Conservation (phyloP, 176 grass and related monocot species). For the Luzula sylvatica region DNA sequence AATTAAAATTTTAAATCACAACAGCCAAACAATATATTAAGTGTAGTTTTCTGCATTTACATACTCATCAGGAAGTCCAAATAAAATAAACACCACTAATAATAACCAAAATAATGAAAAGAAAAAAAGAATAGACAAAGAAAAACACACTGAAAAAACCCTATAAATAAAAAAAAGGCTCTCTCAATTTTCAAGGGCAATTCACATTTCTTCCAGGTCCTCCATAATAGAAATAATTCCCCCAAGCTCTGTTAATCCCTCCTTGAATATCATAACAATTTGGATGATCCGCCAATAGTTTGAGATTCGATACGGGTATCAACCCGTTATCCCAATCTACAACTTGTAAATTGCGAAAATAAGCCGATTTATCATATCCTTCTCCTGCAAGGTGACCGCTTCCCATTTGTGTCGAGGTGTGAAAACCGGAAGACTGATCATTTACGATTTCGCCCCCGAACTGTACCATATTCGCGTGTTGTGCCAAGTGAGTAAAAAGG, state of each 20-base stretch:
- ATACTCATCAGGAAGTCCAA: slow-evolving; percentile 5
- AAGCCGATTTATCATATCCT: slow-evolving; percentile 61
- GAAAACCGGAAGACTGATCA: slow-evolving; percentile 30
- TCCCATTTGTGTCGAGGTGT: slow-evolving; percentile 89
- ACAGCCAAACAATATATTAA: slow-evolving; percentile 13
- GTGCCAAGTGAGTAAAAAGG: slow-evolving; percentile 69
- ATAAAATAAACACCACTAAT: slow-evolving; percentile 14
- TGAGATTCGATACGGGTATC: slow-evolving; percentile 44
- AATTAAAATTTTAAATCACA: too few species aligned
- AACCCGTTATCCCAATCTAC: slow-evolving; percentile 90
- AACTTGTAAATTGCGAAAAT: slow-evolving; percentile 68
- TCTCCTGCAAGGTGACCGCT: slow-evolving; percentile 62
- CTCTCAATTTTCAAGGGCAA: slow-evolving; percentile 36
- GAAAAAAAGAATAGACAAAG: background rate
- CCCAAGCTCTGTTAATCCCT: slow-evolving; percentile 50
- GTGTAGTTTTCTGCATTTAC: slow-evolving; percentile 22
- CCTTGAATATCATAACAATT: slow-evolving; percentile 67
- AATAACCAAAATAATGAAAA: slow-evolving; percentile 18
- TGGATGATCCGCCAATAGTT: slow-evolving; percentile 61
- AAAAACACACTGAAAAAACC: slow-evolving; percentile 4
- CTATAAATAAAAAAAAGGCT: slow-evolving; percentile 10
- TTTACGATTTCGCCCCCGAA: slow-evolving; percentile 82
- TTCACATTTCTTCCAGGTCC: slow-evolving; percentile 65
- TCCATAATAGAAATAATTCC: slow-evolving; percentile 75
- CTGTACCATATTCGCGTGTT: slow-evolving; percentile 79